Conservation (phyloP, 805 yeast genomes). For the Grigorovia jiainica region DNA sequence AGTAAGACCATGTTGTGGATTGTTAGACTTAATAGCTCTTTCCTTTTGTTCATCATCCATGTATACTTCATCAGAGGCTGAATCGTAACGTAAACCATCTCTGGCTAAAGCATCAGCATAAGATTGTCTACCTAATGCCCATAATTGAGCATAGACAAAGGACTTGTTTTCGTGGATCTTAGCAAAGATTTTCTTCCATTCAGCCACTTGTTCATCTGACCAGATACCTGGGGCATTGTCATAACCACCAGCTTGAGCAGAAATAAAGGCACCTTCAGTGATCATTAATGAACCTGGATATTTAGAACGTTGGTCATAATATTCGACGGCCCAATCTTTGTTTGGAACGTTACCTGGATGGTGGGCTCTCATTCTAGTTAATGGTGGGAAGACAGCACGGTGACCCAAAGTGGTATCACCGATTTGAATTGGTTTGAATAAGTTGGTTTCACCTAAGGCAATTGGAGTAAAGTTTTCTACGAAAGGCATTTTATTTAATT, state of each 20-base stretch:
- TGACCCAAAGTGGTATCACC: too few relatives aligned
- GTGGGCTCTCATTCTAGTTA: conserved; percentile 38
- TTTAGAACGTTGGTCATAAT: conserved; percentile 46
- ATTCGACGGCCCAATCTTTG: conserved; percentile 34
- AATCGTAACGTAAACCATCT: conserved; percentile 30
- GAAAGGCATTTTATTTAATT: too few relatives aligned
- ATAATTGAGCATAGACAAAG: conserved; percentile 38
- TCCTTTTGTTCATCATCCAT: conserved; percentile 27
- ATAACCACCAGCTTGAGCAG: too few relatives aligned
- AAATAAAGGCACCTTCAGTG: too few relatives aligned
- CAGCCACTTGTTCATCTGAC: conserved; percentile 35
- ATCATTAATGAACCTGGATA: conserved; percentile 43
- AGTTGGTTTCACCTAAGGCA: too few relatives aligned
- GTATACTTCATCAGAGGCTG: conserved; percentile 32
- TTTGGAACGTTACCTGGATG: conserved; percentile 34
- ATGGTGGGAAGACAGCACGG: conserved; percentile 35
- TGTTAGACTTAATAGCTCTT: conserved; percentile 27
- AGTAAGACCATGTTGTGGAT: conserved; percentile 24
- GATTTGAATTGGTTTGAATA: too few relatives aligned
- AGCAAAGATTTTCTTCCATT: conserved; percentile 41
- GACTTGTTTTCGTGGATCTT: conserved; percentile 43
- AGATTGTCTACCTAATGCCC: conserved; percentile 39
- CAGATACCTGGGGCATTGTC: conserved; percentile 40
- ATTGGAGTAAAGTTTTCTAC: too few relatives aligned
- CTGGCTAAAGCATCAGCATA: conserved; percentile 30